Percentiles rank a stretch among this genome's conserved stretches.
Evolutionary conservation across 306 rosid species (phyloP).

Genomic region (Vigna mungo): DNA sequence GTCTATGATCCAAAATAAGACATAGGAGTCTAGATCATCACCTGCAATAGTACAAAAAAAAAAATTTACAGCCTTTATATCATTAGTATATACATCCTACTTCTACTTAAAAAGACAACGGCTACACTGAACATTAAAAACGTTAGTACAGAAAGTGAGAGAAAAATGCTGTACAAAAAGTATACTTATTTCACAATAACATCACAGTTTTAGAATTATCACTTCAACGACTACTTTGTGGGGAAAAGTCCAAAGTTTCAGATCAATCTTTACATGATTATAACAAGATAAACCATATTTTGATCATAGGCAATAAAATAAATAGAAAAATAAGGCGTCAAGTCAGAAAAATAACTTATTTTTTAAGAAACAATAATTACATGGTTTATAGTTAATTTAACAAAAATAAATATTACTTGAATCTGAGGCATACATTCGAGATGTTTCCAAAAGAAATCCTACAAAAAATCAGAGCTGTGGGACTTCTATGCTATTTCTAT

Average conservation of each 20-base stretch:
- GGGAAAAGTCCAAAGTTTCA: no score
- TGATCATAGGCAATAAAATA: no score
- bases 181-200: not conserved
- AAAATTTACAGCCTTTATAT: not conserved
- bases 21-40: conserved; percentile 66
- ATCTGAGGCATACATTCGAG: not conserved
- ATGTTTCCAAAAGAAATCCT: not conserved
- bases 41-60: conserved; percentile 56
- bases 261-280: no score
- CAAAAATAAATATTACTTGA: not conserved
- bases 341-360: no score
- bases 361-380: not conserved
- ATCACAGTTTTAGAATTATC: not conserved
- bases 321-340: no score
- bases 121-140: conserved; percentile 8
- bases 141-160: not conserved
- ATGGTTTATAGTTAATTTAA: not conserved
- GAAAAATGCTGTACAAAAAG: conserved; percentile 26
- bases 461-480: not conserved
- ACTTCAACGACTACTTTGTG: no score
- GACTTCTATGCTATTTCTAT: not conserved
- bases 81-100: conserved; percentile 22
- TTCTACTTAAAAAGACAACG: conserved; percentile 18
- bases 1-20: conserved; percentile 63
- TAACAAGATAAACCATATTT: no score